These are phyloP conservation scores for Ceratocystiopsis minuta DNA, from an alignment of 2,329 filamentous ascomycete genomes.

Conservation along the genomic window DNA sequence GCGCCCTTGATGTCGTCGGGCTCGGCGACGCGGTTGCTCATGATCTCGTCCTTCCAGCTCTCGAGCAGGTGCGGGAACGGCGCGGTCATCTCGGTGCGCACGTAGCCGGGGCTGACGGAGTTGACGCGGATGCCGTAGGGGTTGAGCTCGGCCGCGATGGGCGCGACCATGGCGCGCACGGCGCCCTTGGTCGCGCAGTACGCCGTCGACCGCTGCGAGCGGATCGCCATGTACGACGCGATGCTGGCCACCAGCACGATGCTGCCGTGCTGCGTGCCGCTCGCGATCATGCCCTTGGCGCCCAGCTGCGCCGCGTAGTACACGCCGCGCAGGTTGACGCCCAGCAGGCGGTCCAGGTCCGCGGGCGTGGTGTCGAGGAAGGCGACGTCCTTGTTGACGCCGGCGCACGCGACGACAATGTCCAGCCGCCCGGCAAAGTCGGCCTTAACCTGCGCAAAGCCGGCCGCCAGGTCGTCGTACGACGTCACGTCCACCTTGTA, in stretches of 20 bases:
- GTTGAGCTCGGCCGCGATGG: slow-evolving; percentile 47
- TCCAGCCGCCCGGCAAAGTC: slow-evolving; percentile 8
- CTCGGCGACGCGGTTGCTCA: slow-evolving; percentile 43
- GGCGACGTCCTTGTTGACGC: slow-evolving; percentile 7
- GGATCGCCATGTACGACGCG: slow-evolving; percentile 30
- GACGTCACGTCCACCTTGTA: slow-evolving; percentile 7
- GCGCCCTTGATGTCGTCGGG: slow-evolving; percentile 43
- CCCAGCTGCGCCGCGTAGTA: slow-evolving; percentile 19
- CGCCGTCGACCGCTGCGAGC: slow-evolving; percentile 47
- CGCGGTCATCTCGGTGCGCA: slow-evolving; percentile 54
- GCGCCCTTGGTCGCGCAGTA: slow-evolving; percentile 52
- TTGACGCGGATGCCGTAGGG: slow-evolving; percentile 44
- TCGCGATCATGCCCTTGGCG: slow-evolving; percentile 16
- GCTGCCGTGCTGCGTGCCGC: slow-evolving; percentile 22
- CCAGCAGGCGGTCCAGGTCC: slow-evolving; percentile 5
- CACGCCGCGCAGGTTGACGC: slow-evolving; percentile 6
- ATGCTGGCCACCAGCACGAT: slow-evolving; percentile 41
- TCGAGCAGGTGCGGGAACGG: slow-evolving; percentile 41
- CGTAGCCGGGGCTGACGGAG: slow-evolving; percentile 47
- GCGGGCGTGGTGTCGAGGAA: slow-evolving; percentile 7
- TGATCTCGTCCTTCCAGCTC: slow-evolving; percentile 56
- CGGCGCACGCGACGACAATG: slow-evolving; percentile 8
- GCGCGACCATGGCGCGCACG: slow-evolving; percentile 43
- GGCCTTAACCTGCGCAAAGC: slow-evolving; percentile 1
- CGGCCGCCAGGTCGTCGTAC: not conserved